phyloP scores from a whole-genome alignment of 1,284 basidiomycete genomes.

The Xerocomus amazonicus region DNA sequence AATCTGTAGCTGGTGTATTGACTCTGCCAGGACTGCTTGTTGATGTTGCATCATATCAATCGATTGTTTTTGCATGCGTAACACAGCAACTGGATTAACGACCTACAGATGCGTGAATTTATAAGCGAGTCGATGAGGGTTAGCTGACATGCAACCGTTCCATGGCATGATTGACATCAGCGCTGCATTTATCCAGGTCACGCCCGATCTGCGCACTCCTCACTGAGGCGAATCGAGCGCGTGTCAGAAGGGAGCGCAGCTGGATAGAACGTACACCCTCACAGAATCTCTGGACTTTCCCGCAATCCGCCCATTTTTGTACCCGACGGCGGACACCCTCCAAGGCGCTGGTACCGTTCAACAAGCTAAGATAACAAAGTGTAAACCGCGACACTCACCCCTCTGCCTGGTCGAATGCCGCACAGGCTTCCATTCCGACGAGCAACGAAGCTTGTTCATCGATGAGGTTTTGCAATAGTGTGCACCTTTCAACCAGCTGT shows the following conservation, averaged over 20 bases:
- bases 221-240: constrained; percentile 31
- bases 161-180: constrained; percentile 41
- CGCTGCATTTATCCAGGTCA: constrained; percentile 39
- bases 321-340: constrained; percentile 37
- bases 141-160: constrained; percentile 40
- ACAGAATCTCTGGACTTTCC: constrained; percentile 38
- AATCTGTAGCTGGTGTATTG: constrained; percentile 38
- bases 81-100: constrained; percentile 27
- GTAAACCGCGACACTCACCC: constrained; percentile 32
- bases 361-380: background rate
- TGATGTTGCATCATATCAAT: constrained; percentile 35
- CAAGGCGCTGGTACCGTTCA: constrained; percentile 34
- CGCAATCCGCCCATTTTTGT: constrained; percentile 37
- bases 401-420: constrained; percentile 41
- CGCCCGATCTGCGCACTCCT: constrained; percentile 43
- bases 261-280: constrained; percentile 11
- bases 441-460: constrained; percentile 37
- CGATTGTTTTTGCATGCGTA: constrained; percentile 36
- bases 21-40: constrained; percentile 34
- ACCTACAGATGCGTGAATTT: constrained; percentile 32
- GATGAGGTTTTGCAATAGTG: constrained; percentile 36
- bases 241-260: constrained; percentile 5
- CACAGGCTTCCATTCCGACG: constrained; percentile 39
- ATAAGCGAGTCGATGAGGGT: background rate
- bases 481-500: constrained; percentile 41